These are phyloP conservation scores for Nyssa sinensis DNA, from an alignment of 148 eudicot species.

Conservation along the genomic window DNA sequence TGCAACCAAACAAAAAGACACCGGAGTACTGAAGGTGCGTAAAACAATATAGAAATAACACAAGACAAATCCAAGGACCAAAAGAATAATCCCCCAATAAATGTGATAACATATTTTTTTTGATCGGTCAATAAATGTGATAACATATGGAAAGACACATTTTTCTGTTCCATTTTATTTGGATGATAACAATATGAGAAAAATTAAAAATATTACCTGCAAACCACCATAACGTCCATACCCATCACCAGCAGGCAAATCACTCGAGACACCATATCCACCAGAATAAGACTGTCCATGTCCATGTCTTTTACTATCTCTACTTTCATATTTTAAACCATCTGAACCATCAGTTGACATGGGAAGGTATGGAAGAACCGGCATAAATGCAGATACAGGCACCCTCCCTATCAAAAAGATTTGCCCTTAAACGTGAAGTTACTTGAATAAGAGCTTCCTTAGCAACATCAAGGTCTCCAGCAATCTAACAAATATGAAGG, in stretches of 20 bases:
- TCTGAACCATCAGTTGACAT: slow-evolving; percentile 64
- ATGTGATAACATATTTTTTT: neutral
- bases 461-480: slow-evolving; percentile 84
- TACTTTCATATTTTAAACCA: slow-evolving; percentile 60
- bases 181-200: neutral
- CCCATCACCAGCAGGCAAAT: slow-evolving; percentile 61
- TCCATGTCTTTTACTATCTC: slow-evolving; percentile 72
- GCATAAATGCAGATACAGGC: slow-evolving; percentile 64
- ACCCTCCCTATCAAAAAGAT: slow-evolving; percentile 93
- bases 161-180: neutral
- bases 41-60: neutral
- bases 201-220: slow-evolving; percentile 45
- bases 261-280: slow-evolving; percentile 70
- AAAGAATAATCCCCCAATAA: neutral
- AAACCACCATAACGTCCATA: slow-evolving; percentile 73
- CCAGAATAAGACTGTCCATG: slow-evolving; percentile 75
- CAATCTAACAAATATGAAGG: slow-evolving; percentile 44
- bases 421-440: slow-evolving; percentile 81
- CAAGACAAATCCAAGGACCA: neutral
- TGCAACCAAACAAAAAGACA: neutral
- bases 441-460: slow-evolving; percentile 87
- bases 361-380: slow-evolving; percentile 90
- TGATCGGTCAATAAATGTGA: neutral
- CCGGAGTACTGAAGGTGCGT: neutral
- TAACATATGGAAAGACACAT: neutral